These are phyloP conservation scores for Pholiota molesta DNA, from an alignment of 768 basidiomycete genomes.

Conservation along the genomic window DNA sequence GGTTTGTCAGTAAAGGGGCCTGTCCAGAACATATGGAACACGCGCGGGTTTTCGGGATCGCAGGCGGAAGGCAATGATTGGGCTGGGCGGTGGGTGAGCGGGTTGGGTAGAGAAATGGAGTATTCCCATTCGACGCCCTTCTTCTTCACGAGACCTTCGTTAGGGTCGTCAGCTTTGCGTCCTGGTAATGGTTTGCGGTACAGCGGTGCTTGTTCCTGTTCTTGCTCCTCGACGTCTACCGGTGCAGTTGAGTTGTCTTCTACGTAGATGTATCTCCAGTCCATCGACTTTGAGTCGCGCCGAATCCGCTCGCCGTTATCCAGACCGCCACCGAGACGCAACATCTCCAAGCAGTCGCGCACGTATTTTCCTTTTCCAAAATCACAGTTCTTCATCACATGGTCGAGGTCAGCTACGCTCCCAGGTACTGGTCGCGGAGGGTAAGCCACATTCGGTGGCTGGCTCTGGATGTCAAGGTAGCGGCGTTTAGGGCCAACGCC, in stretches of 20 bases:
- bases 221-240: constrained; percentile 15
- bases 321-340: constrained; percentile 82
- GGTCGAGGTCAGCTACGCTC: constrained; percentile 87
- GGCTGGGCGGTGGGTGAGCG: constrained; percentile 45
- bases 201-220: constrained; percentile 21
- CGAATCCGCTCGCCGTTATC: constrained; percentile 77
- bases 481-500: constrained; percentile 76
- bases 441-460: constrained; percentile 67
- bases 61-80: constrained; percentile 54
- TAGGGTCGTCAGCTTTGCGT: constrained; percentile 42
- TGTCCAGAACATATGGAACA: constrained; percentile 98
- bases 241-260: constrained; percentile 47
- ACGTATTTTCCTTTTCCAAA: constrained; percentile 83
- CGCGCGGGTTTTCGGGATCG: constrained; percentile 73
- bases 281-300: constrained; percentile 64
- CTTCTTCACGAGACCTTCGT: constrained; percentile 60
- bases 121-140: constrained; percentile 61
- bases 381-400: constrained; percentile 85
- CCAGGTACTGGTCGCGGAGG: constrained; percentile 84
- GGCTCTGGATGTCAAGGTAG: constrained; percentile 70
- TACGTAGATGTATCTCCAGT: constrained; percentile 82
- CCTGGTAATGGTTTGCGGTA: constrained; percentile 17
- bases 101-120: constrained; percentile 48
- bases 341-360: constrained; percentile 91
- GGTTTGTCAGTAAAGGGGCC: constrained; percentile 97